These are phyloP conservation scores for Bretziella fagacearum DNA, from an alignment of 2,329 filamentous ascomycete species.

Conservation along the genomic window DNA sequence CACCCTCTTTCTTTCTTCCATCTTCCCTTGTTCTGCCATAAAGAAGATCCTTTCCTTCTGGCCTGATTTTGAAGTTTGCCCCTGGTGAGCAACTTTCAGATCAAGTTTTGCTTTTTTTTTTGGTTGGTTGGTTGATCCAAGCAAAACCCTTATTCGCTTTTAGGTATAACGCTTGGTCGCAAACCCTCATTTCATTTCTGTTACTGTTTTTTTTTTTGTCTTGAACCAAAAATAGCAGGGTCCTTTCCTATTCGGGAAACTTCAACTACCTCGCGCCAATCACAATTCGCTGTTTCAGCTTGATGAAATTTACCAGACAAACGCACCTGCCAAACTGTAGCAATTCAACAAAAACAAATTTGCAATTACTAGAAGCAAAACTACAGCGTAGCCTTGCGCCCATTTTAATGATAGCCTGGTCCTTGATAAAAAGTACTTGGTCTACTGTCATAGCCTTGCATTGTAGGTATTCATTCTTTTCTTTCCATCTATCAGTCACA, in stretches of 20 bases:
- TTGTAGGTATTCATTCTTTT: background rate
- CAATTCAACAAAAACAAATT: background rate
- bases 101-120: background rate
- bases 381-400: too few species aligned
- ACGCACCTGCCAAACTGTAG: too few species aligned
- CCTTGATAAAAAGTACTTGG: too few species aligned
- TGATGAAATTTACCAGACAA: too few species aligned
- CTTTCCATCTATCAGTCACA: background rate
- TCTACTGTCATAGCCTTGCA: background rate
- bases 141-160: background rate
- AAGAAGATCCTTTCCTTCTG: too few species aligned
- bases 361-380: too few species aligned
- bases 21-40: too few species aligned
- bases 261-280: background rate
- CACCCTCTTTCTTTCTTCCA: too few species aligned
- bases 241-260: background rate
- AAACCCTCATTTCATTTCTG: background rate
- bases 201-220: background rate
- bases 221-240: background rate
- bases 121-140: background rate
- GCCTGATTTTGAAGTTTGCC: too few species aligned
- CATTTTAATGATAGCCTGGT: too few species aligned
- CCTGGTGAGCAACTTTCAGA: too few species aligned
- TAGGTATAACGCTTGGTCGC: too few species aligned
- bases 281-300: background rate